Base-by-base conservation (phyloP, 106 monocot species). In the Acanthochlamys bracteata region DNA sequence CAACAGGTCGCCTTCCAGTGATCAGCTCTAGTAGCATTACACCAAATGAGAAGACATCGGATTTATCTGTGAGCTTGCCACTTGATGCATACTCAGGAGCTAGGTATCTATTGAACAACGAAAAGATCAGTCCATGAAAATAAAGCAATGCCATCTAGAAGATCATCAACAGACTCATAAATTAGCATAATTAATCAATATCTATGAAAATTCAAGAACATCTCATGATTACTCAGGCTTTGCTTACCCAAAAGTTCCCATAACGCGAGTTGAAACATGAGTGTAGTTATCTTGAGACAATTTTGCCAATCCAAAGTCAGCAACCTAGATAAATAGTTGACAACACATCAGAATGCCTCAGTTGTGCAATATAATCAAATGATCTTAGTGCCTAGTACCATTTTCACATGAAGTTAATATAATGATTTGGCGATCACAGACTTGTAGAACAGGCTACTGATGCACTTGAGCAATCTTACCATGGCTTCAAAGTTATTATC, bases 11-110 rank as follows among this genome's bases (percentile, higher is more conserved):
- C 20, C 79, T 76, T 46, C 92, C 92, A 41, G 88, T 88, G 42
- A 93, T 85, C 33, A 93, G 77, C 78, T 93, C 92, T 40, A 93
- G 82, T 53, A 93, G 84, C 92, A 93, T 85, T 10, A 88, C 82
- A n/a, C 92, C 92, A 25, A 72, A 93, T 1, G 92, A 93, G 88
- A 93, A 93, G 20, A 93, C 88, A 61, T 93, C 92, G 9, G 92
- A 93, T 57, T 88, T 93, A 60, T 93, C 92, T 0, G 92, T 80
- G n/a, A 93, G 78, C 82, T 93, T 93, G 25, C 92, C 92, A 17
- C 82, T 93, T 26, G 92, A 84, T 10, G 92, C 92, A 68, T 93
- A 93, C 69, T 93, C 92, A 22, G 92, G 92, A 67, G 92, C 92
- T 72, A 93, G 41, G 62, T 92, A 92, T 46, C 92, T 91, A 24